Base-by-base conservation (phyloP, 345 rosid species). In the Camelina neglecta region DNA sequence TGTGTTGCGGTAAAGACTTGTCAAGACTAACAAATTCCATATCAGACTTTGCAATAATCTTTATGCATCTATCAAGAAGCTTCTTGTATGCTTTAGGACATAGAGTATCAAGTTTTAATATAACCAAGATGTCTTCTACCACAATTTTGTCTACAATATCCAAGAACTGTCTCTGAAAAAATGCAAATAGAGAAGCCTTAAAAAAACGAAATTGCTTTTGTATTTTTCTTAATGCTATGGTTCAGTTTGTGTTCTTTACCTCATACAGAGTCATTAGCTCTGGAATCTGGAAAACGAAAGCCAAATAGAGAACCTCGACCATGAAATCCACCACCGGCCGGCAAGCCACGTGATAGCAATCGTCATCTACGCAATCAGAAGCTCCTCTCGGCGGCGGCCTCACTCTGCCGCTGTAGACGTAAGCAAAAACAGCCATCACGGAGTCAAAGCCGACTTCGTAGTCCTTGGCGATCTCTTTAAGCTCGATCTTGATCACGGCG, bases 251-350 rank as follows among this genome's bases (percentile, higher is more conserved):
- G n/a, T 62, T 26, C 35, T 47, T 72, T 74, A 88, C 92, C 92
- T 90, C 95, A 78, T 87, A 93, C 18, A 89, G 72, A 60, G 86
- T 84, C 48, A 81, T 81, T 71, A 91, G 58, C 36, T 93, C 93
- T 2, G 85, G 73, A 66, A 91, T 79, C 66, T 84, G 86, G 74
- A 93, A 93, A 21, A 75, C 70, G 75, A 74, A 91, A 75, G 98
- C 84, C n/a, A 84, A 84, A 45, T 89, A 93, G 38, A 93, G 87
- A 69, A 88, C 82, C 80, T 93, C 92, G 48, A 86, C 79, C 85
- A 84, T 68, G 78, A 87, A 86, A 65, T 88, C 90, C 15, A 90
- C 82, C 0, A 84, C 85, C 3, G 98, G 93, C 8, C 93, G 71
- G 53, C 97, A 93, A 33, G 85, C 90, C 78, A 81, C 75, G 79